These are phyloP conservation scores for Microdochium nivale DNA, from an alignment of 2,329 filamentous ascomycete genomes.

Conservation along the genomic window DNA sequence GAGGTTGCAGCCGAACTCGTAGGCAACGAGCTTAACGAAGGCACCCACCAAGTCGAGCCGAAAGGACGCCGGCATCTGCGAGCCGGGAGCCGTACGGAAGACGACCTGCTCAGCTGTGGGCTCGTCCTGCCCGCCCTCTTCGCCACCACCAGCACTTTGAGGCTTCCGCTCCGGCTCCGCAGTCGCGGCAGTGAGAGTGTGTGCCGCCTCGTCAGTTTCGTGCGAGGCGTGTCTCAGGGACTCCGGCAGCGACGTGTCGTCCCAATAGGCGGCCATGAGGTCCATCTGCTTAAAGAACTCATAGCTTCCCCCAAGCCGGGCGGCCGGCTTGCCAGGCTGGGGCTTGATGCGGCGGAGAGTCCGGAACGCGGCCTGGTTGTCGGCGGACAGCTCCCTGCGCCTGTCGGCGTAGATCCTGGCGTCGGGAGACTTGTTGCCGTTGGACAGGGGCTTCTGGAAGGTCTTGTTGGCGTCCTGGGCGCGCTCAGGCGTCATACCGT, in stretches of 20 bases:
- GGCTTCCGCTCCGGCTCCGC: constrained; percentile 8
- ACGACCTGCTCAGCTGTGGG: constrained; percentile 12
- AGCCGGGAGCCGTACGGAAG: constrained; percentile 40
- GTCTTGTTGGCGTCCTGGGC: constrained; percentile 37
- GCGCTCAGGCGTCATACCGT: constrained; percentile 37
- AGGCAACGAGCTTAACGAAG: constrained; percentile 56
- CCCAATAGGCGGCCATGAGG: constrained; percentile 50
- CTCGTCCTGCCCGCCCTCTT: constrained; percentile 5
- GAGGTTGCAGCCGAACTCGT: constrained; percentile 58
- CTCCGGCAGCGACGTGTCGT: constrained; percentile 40
- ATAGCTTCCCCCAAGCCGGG: constrained; percentile 53
- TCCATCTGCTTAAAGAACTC: constrained; percentile 59
- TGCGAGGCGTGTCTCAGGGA: constrained; percentile 4
- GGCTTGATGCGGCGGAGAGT: constrained; percentile 50
- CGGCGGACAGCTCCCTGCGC: constrained; percentile 44
- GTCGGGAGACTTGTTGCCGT: constrained; percentile 46
- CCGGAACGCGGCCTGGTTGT: constrained; percentile 51
- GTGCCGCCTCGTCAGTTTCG: constrained; percentile 3
- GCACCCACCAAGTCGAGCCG: constrained; percentile 48
- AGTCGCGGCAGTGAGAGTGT: constrained; percentile 6
- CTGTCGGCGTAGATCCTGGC: constrained; percentile 50
- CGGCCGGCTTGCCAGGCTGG: constrained; percentile 41
- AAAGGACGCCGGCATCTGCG: constrained; percentile 49
- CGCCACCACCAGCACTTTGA: constrained; percentile 4
- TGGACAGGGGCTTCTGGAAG: constrained; percentile 40